Evolutionary conservation across 495 filamentous ascomycete genomes (phyloP).

Genomic region (Aspergillus nidulans): DNA sequence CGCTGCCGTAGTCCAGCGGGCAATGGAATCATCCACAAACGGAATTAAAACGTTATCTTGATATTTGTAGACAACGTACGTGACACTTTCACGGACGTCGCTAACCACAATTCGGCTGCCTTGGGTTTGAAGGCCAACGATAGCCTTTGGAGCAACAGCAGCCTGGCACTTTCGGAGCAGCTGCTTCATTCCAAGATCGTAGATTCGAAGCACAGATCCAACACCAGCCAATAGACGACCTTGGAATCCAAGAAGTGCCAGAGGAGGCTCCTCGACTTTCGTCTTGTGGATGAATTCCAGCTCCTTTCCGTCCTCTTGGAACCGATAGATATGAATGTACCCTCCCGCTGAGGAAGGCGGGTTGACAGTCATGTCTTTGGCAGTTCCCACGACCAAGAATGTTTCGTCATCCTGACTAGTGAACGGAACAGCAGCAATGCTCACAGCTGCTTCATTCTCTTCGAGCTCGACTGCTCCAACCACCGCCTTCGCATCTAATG

Average conservation of each 20-base stretch:
- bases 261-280: conserved; percentile 78
- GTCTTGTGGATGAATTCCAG: conserved; percentile 97
- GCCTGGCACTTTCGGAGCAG: conserved; percentile 88
- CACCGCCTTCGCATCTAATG: conserved; percentile 65
- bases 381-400: conserved; percentile 90
- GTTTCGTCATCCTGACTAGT: conserved; percentile 81
- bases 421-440: conserved; percentile 77
- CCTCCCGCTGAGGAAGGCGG: conserved; percentile 72
- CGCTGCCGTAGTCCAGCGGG: conserved; percentile 82
- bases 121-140: conserved; percentile 84
- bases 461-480: conserved; percentile 74
- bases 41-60: conserved; percentile 86
- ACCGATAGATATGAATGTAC: conserved; percentile 90
- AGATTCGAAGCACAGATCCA: conserved; percentile 76
- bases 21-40: conserved; percentile 83
- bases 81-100: conserved; percentile 86
- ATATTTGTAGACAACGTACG: conserved; percentile 89
- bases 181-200: conserved; percentile 86
- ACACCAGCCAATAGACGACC: conserved; percentile 82
- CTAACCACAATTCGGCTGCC: conserved; percentile 88
- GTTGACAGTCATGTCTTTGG: conserved; percentile 76
- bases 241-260: conserved; percentile 87
- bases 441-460: conserved; percentile 89
- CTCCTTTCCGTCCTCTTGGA: conserved; percentile 76
- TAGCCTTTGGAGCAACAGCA: conserved; percentile 71